Evolutionary conservation across 768 basidiomycete genomes (phyloP), one percentile per base, ranked within the genome.

Genomic region (Lentinus tigrinus): DNA sequence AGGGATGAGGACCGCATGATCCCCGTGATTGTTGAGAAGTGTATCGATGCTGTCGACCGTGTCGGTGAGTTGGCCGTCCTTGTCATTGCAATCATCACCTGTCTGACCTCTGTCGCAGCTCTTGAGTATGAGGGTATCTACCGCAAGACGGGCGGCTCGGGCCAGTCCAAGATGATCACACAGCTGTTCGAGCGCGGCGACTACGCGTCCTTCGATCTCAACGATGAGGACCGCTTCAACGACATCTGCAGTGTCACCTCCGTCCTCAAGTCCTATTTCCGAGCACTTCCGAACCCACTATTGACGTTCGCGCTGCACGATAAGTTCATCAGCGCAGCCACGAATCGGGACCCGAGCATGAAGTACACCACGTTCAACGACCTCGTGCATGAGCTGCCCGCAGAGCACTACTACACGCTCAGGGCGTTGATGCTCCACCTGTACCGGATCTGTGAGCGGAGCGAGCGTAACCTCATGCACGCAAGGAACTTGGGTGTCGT

Each of bases 61-160:
- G 78, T 85, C 58, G 95, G 94, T 95, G 63, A 54, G 88, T 74
- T 1, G 5, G 21, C 13, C 21, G n/a, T n/a, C 37, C 3, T 11
- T 1, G 17, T 28, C 16, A 1, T 1, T 39, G 16, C 17, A 31
- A 9, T 26, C 19, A 4, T 17, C 11, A 11, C 11, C 9, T 4
- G 17, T 19, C 58, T 9, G 48, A 39, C 17, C n/a, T 9, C 16
- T 23, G 34, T 13, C 26, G 27, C 50, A 92, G 95, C 91, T 4
- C 81, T 98, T 75, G 93, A 97, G 58, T 95, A 95, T 67, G 97
- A 99, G 72, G 97, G 97, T 11, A 93, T 99, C 62, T 99, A 99
- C 73, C 93, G 97, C 62, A 99, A 99, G 77, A 93, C 89, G 0
- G 97, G 97, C 28, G 97, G 97, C 3, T 87, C 91, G 27, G 83